Evolutionary conservation across 805 yeast genomes (phyloP).

Genomic region (Cyberlindnera samutprakarnensis): DNA sequence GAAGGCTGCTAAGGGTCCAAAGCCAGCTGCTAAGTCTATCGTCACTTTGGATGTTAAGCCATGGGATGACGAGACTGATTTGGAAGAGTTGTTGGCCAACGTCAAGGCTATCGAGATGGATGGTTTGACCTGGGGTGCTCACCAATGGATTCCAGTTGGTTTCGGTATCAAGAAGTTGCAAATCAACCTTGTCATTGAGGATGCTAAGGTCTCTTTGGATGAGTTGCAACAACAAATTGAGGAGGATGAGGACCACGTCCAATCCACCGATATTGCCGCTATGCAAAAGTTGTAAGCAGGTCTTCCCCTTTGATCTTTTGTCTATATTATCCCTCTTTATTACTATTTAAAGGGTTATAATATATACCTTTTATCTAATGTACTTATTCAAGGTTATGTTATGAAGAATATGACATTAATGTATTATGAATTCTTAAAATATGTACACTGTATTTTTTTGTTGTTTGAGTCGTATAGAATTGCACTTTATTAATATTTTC

Average conservation of each 20-base stretch:
- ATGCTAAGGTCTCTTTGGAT: constrained; percentile 88
- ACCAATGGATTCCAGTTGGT: constrained; percentile 94
- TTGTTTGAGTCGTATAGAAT: neutral
- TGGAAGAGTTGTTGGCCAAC: constrained; percentile 79
- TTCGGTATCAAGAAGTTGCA: constrained; percentile 99
- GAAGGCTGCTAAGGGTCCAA: constrained; percentile 95
- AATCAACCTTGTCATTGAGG: constrained; percentile 97
- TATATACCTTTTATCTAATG: too few relatives aligned
- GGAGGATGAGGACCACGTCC: constrained; percentile 98
- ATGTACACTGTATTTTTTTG: constrained; percentile 11
- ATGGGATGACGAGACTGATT: constrained; percentile 99
- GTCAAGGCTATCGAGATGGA: constrained; percentile 83
- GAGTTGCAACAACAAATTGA: constrained; percentile 70
- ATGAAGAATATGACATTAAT: constrained; percentile 1
- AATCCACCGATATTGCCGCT: constrained; percentile 98
- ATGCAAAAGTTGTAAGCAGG: constrained; percentile 84
- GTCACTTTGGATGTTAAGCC: constrained; percentile 98
- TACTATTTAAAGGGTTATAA: too few relatives aligned
- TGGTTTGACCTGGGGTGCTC: constrained; percentile 98
- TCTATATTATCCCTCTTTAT: too few relatives aligned
- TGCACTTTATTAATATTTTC: neutral
- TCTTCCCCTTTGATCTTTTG: too few relatives aligned
- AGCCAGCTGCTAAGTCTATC: constrained; percentile 97
- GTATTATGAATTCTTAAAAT: constrained; percentile 2
- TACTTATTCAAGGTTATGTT: constrained; percentile 8